Evolutionary conservation across 148 eudicot species (phyloP).

Genomic region (Nepenthes mirabilis): DNA sequence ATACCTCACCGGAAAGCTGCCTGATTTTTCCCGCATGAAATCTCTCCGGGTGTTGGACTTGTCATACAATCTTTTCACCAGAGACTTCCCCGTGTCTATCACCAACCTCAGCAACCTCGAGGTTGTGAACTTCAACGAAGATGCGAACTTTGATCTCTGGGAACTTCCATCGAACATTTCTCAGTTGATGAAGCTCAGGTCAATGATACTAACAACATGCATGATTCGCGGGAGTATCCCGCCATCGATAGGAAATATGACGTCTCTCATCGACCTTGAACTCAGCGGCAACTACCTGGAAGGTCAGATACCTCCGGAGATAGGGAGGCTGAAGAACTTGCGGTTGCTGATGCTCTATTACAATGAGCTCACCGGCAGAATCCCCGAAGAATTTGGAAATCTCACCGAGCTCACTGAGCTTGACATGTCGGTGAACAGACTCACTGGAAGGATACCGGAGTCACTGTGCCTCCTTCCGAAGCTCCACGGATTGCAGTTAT

Average conservation of each 20-base stretch:
- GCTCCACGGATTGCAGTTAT: slow-evolving; percentile 50
- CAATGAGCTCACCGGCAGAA: slow-evolving; percentile 45
- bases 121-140: slow-evolving; percentile 52
- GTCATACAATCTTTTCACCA: slow-evolving; percentile 39
- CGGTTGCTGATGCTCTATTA: slow-evolving; percentile 62
- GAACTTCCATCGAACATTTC: slow-evolving; percentile 44
- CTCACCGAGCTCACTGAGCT: slow-evolving; percentile 44
- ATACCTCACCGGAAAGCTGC: slow-evolving; percentile 36
- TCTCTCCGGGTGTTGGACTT: slow-evolving; percentile 45
- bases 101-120: slow-evolving; percentile 49
- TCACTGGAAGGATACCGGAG: slow-evolving; percentile 47
- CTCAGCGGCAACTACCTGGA: slow-evolving; percentile 47
- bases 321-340: slow-evolving; percentile 52
- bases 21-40: slow-evolving; percentile 45
- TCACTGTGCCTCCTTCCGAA: slow-evolving; percentile 53
- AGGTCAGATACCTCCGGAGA: slow-evolving; percentile 49
- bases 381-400: slow-evolving; percentile 74
- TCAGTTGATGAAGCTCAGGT: slow-evolving; percentile 32
- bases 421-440: slow-evolving; percentile 65
- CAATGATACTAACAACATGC: slow-evolving; percentile 49
- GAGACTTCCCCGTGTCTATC: slow-evolving; percentile 64
- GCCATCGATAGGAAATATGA: slow-evolving; percentile 53
- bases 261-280: slow-evolving; percentile 74
- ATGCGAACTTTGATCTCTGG: slow-evolving; percentile 39
- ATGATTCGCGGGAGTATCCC: slow-evolving; percentile 45